These are phyloP conservation scores for Tillandsia leiboldiana DNA, from an alignment of 176 grass and related monocot genomes.

Conservation along the genomic window DNA sequence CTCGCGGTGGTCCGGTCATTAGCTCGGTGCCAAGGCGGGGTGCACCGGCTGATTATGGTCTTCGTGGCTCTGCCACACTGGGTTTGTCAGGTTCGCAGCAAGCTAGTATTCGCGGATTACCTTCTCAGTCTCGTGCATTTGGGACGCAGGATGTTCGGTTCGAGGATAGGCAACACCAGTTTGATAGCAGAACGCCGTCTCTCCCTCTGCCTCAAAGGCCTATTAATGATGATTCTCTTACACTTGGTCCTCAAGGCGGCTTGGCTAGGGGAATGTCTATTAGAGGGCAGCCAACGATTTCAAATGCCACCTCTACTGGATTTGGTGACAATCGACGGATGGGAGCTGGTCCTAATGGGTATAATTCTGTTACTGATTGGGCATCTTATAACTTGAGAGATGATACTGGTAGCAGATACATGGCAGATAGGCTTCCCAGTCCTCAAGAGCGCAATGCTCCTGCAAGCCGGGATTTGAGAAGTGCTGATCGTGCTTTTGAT, in stretches of 20 bases:
- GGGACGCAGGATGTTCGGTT: slow-evolving; percentile 56
- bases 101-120: slow-evolving; percentile 43
- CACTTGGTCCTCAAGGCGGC: slow-evolving; percentile 83
- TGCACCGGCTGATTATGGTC: slow-evolving; percentile 39
- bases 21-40: slow-evolving; percentile 50
- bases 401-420: slow-evolving; percentile 22
- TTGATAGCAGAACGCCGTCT: slow-evolving; percentile 43
- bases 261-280: slow-evolving; percentile 74
- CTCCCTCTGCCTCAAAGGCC: slow-evolving; percentile 57
- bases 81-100: slow-evolving; percentile 60
- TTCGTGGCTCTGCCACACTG: slow-evolving; percentile 32
- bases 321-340: slow-evolving; percentile 41
- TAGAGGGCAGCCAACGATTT: slow-evolving; percentile 53
- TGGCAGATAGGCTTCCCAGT: slow-evolving; percentile 14
- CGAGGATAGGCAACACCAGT: slow-evolving; percentile 50
- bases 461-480: slow-evolving; percentile 17
- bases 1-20: slow-evolving; percentile 52
- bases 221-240: slow-evolving; percentile 56
- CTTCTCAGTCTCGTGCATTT: slow-evolving; percentile 35
- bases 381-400: background rate
- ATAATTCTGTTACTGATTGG: slow-evolving; percentile 28
- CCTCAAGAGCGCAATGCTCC: slow-evolving; percentile 16
- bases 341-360: slow-evolving; percentile 41
- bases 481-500: slow-evolving; percentile 29
- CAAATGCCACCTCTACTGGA: slow-evolving; percentile 34